These are phyloP conservation scores for Oryza australiensis DNA, from an alignment of 176 grass and related monocot species.

Conservation along the genomic window DNA sequence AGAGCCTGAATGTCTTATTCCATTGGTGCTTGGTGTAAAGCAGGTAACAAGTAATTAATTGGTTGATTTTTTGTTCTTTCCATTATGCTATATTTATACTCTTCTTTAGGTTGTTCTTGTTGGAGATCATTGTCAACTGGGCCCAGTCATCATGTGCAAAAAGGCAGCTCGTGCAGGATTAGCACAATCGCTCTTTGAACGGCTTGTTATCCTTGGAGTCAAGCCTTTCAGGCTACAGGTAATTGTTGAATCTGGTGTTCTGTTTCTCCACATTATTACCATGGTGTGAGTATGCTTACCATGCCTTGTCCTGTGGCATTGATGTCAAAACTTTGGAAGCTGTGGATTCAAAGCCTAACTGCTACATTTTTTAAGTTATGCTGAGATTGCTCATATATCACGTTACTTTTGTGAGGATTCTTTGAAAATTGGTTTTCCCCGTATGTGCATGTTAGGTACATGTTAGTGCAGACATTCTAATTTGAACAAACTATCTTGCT, in stretches of 20 bases:
- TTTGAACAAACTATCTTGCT: background rate
- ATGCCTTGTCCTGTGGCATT: background rate
- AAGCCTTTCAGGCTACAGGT: constrained; percentile 99
- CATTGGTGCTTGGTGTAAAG: constrained; percentile 96
- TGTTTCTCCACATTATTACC: background rate
- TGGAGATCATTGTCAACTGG: constrained; percentile 97
- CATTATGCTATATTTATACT: constrained; percentile 16
- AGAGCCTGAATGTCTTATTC: constrained; percentile 97
- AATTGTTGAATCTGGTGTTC: background rate
- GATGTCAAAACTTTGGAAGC: background rate
- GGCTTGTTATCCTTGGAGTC: constrained; percentile 93
- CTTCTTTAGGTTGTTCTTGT: constrained; percentile 89
- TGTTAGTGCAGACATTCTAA: background rate
- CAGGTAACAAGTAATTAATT: constrained; percentile 62
- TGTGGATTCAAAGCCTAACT: background rate
- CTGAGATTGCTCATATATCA: background rate
- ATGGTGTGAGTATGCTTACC: background rate
- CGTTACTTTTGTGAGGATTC: background rate
- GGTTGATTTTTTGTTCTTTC: background rate
- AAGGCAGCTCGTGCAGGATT: constrained; percentile 94
- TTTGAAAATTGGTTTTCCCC: background rate
- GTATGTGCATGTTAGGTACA: background rate
- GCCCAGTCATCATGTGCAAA: constrained; percentile 99
- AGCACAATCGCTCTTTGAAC: constrained; percentile 95
- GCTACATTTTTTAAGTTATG: background rate